phyloP scores from a whole-genome alignment of 164 flowering plant genomes.

The Akebia trifoliata region DNA sequence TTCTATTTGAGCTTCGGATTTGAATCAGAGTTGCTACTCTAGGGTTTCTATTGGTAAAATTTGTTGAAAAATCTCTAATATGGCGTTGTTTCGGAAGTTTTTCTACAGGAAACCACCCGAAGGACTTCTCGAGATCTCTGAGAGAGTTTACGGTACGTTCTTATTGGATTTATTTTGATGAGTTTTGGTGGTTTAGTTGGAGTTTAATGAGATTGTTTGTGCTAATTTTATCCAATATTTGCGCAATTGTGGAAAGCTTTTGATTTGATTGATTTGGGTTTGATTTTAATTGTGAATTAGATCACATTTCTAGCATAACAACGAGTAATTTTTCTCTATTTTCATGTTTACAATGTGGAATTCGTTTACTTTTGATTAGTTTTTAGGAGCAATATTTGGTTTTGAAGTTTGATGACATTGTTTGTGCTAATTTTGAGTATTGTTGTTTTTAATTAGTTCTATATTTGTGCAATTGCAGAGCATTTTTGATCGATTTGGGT shows the following conservation, averaged over 20 bases:
- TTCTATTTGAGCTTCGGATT: neutral
- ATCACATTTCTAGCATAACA: too few relatives aligned
- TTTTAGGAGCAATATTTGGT: too few relatives aligned
- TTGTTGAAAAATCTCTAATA: constrained; percentile 6
- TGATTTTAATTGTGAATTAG: neutral
- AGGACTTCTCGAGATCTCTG: constrained; percentile 59
- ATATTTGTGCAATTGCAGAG: too few relatives aligned
- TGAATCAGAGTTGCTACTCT: neutral
- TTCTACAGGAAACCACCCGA: constrained; percentile 59
- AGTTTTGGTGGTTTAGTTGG: neutral
- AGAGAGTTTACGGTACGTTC: constrained; percentile 45
- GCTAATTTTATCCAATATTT: too few relatives aligned
- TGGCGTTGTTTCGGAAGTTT: constrained; percentile 53
- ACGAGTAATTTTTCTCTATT: too few relatives aligned
- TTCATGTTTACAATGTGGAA: too few relatives aligned
- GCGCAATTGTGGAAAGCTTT: too few relatives aligned
- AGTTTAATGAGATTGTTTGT: neutral
- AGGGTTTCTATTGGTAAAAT: constrained; percentile 11
- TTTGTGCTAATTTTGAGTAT: too few relatives aligned
- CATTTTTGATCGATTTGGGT: too few relatives aligned
- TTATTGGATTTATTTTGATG: neutral
- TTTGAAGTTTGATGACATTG: too few relatives aligned
- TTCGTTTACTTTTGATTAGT: too few relatives aligned
- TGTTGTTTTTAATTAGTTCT: too few relatives aligned
- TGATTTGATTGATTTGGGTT: neutral